Evolutionary conservation across 345 rosid species (phyloP).

Genomic region (Dimocarpus longan): DNA sequence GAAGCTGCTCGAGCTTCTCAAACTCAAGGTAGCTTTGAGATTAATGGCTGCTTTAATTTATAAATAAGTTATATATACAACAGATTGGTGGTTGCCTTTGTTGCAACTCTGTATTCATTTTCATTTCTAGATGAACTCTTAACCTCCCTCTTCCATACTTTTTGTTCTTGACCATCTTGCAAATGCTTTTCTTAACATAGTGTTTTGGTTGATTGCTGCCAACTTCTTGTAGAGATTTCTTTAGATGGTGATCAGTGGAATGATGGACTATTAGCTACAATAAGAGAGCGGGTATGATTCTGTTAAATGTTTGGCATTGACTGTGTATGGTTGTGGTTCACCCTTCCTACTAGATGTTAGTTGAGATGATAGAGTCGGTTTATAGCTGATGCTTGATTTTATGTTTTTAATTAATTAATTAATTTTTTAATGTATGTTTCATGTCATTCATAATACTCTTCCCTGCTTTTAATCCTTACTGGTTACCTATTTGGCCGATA

Average conservation of each 20-base stretch:
- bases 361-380: conserved; percentile 9
- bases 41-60: background rate
- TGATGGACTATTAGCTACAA: conserved; percentile 88
- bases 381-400: conserved; percentile 1
- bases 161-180: background rate
- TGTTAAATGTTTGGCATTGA: conserved; percentile 2
- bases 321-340: conserved; percentile 6
- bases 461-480: background rate
- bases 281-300: conserved; percentile 82
- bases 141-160: background rate
- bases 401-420: too few species aligned
- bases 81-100: background rate
- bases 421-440: background rate
- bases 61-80: background rate
- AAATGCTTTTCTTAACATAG: background rate
- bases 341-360: conserved; percentile 18
- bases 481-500: background rate
- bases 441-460: background rate
- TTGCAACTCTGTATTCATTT: background rate
- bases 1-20: conserved; percentile 84
- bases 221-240: conserved; percentile 55
- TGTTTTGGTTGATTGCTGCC: background rate
- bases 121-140: background rate
- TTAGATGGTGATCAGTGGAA: conserved; percentile 91
- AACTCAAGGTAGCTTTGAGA: conserved; percentile 56